phyloP scores from a whole-genome alignment of 192 early-diverging fungal species.

The Thamnidium elegans region DNA sequence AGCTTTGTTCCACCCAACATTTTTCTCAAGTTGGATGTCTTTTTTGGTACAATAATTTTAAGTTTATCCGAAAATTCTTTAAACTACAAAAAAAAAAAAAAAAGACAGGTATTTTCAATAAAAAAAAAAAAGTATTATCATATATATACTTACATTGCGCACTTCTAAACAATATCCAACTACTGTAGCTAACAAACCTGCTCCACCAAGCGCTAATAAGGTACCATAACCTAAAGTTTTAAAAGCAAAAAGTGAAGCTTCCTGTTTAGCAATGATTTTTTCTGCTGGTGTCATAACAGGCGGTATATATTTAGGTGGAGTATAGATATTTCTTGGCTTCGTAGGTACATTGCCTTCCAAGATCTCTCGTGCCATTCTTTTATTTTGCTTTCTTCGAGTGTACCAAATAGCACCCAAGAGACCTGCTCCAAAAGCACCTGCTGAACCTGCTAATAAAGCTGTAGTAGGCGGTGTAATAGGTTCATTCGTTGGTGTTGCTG shows the following conservation, averaged over 20 bases:
- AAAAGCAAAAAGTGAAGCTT: conserved; percentile 32
- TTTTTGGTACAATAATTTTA: conserved; percentile 24
- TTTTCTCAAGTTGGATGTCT: conserved; percentile 20
- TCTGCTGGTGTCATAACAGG: conserved; percentile 36
- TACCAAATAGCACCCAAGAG: conserved; percentile 20
- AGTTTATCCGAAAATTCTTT: conserved; percentile 34
- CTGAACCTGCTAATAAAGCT: conserved; percentile 8
- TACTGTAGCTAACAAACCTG: conserved; percentile 21
- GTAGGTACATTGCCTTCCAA: conserved; percentile 2
- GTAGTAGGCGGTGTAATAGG: not conserved
- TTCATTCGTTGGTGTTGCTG: not conserved
- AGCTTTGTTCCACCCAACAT: conserved; percentile 25
- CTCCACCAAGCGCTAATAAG: conserved; percentile 24
- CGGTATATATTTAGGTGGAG: conserved; percentile 16
- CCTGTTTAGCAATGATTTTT: conserved; percentile 21
- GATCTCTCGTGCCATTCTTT: conserved; percentile 2
- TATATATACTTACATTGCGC: conserved; percentile 33
- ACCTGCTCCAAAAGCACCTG: conserved; percentile 20
- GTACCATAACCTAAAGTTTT: conserved; percentile 36
- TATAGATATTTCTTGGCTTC: not conserved
- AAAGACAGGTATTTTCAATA: not conserved
- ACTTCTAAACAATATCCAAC: conserved; percentile 36
- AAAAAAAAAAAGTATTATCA: not conserved
- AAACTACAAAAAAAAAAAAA: conserved; percentile 15
- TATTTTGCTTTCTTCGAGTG: conserved; percentile 15